These are phyloP conservation scores for Umbilicaria muhlenbergii DNA, from an alignment of 495 filamentous ascomycete genomes.

Conservation along the genomic window DNA sequence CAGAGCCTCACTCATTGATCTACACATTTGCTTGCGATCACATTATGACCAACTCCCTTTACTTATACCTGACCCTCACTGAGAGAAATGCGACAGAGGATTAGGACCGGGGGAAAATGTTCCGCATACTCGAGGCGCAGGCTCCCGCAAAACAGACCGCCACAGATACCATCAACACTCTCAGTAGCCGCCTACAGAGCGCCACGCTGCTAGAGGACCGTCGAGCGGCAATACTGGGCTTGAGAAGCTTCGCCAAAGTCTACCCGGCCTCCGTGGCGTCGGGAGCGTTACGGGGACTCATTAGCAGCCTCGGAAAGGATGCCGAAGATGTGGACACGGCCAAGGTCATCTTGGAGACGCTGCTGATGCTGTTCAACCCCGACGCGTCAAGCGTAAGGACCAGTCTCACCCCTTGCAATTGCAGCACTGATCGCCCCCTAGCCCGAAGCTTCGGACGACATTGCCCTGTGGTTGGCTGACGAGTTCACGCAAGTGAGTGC, in stretches of 20 bases:
- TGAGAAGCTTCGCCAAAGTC: slow-evolving; percentile 88
- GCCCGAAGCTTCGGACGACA: slow-evolving; percentile 94
- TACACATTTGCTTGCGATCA: no score
- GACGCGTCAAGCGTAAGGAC: slow-evolving; percentile 49
- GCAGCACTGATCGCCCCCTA: slow-evolving; percentile 21
- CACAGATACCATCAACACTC: slow-evolving; percentile 76
- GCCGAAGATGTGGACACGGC: slow-evolving; percentile 92
- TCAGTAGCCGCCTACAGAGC: slow-evolving; percentile 71
- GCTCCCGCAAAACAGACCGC: slow-evolving; percentile 93
- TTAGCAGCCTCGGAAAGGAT: slow-evolving; percentile 71
- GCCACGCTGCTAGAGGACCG: slow-evolving; percentile 88
- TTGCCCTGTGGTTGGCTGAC: slow-evolving; percentile 91
- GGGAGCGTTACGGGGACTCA: slow-evolving; percentile 71
- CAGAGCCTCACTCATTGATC: no score
- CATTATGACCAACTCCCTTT: no score
- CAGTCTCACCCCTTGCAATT: background rate
- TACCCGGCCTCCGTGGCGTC: slow-evolving; percentile 96
- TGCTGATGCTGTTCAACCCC: slow-evolving; percentile 80
- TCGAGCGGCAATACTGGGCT: slow-evolving; percentile 77
- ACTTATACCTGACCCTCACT: no score
- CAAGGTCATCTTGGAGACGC: slow-evolving; percentile 84
- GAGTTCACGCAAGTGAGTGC: slow-evolving; percentile 79
- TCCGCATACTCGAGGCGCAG: slow-evolving; percentile 70
- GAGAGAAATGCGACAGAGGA: no score
- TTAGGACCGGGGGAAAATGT: slow-evolving; percentile 34